Percentiles rank a stretch among this genome's conserved stretches.
phyloP scores from a whole-genome alignment of 495 filamentous ascomycete species.

The Astrocystis sublimbata region DNA sequence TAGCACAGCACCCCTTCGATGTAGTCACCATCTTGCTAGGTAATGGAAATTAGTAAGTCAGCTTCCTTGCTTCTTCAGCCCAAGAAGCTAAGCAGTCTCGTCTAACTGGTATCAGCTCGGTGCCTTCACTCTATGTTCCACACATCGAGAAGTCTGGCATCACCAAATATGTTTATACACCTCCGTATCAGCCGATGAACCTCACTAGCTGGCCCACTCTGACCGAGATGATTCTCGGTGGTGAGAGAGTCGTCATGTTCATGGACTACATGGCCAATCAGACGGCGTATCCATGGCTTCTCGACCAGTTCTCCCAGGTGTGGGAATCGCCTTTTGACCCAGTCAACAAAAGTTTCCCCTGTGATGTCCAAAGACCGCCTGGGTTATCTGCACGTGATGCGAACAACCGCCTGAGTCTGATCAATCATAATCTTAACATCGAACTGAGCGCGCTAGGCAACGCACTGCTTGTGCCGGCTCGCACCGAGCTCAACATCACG shows the following conservation, averaged over 20 bases:
- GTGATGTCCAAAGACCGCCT: constrained; percentile 68
- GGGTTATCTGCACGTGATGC: constrained; percentile 54
- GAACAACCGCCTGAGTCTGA: constrained; percentile 72
- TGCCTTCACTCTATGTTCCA: constrained; percentile 43
- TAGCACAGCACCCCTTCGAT: constrained; percentile 77
- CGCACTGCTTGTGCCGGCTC: constrained; percentile 74
- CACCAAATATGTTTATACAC: constrained; percentile 67
- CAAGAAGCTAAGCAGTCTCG: not conserved
- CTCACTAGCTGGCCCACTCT: constrained; percentile 84
- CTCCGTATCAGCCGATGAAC: constrained; percentile 65
- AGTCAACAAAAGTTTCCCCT: constrained; percentile 63
- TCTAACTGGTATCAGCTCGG: constrained; percentile 30
- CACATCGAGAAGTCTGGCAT: constrained; percentile 68
- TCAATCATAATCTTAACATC: constrained; percentile 89
- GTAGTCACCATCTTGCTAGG: constrained; percentile 88
- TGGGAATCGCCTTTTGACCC: constrained; percentile 80
- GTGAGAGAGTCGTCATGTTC: constrained; percentile 54
- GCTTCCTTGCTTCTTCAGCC: constrained; percentile 36
- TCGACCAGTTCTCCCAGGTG: constrained; percentile 72
- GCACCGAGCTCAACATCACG: constrained; percentile 62
- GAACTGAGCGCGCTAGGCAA: constrained; percentile 63
- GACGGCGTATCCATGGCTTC: constrained; percentile 69
- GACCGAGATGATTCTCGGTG: constrained; percentile 69
- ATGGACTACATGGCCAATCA: constrained; percentile 85
- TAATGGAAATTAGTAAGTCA: constrained; percentile 69